Base-by-base conservation (phyloP, 139 green algal species). In the Pseudopediastrum boryanum region DNA sequence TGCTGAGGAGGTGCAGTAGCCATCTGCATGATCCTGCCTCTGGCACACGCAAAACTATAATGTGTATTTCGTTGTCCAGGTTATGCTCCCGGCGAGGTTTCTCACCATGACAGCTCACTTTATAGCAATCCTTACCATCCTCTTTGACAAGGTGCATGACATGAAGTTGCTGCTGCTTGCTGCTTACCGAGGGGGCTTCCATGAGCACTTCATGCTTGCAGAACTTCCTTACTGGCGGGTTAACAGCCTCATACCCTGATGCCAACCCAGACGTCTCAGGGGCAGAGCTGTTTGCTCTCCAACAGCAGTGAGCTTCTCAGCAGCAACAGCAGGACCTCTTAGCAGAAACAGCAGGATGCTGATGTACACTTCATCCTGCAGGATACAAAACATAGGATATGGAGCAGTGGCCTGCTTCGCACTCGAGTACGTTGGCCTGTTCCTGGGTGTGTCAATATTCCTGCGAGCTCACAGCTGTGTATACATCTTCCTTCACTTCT, bases 401-500 rank as follows among this genome's bases (percentile, higher is more conserved):
- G 81, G 54, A 9, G 56, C 86, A 0, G 38, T 88, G 6, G 86
- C 77, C 7, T 90, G 86, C 75, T 90, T 90, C 63, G 78, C 38
- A 0, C 43, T 90, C 25, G 86, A 90, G 50, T 90, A 84, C 51
- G 73, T 88, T 6, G 72, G 62, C 2, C 75, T 90, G 8, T 88
- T 90, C 75, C 36, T 85, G 27, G 86, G 86, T 2, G 83, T 88
- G 27, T 85, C 83, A 21, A 85, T 90, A 23, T 90, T 90, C 78
- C 79, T 87, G 35, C 74, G 70, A 1, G 21, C 6, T 1, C 38
- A 83, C 33, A 85, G 50, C 39, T 44, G 73, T 2, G 25, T 87
- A 6, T 86, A 87, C 78, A 86, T 88, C 4, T 0, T 90, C 0
- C 23, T 69, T 8, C 86, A 90, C 71, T 83, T 84, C 31, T 12